phyloP scores from a whole-genome alignment of 129 eudicot species.

The Deinandra increscens region DNA sequence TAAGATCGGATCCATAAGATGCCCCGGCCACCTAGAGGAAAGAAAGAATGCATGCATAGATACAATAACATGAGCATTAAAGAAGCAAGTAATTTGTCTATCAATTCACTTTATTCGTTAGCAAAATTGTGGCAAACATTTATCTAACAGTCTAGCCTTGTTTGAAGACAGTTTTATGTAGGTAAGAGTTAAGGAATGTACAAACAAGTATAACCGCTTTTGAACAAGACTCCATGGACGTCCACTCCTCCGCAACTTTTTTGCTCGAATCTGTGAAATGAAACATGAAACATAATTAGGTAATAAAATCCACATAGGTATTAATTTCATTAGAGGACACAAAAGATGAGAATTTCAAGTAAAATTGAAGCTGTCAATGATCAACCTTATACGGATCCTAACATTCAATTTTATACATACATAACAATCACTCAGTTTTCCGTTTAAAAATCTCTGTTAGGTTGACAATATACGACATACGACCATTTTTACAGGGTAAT shows the following conservation, averaged over 20 bases:
- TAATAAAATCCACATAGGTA: not conserved
- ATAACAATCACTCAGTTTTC: not conserved
- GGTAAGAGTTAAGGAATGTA: constrained; percentile 67
- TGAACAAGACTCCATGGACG: constrained; percentile 38
- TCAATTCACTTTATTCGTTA: constrained; percentile 19
- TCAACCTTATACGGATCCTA: constrained; percentile 17
- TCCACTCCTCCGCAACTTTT: constrained; percentile 51
- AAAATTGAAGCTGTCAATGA: not conserved
- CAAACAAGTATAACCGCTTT: constrained; percentile 96
- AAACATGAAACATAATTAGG: constrained; percentile 17
- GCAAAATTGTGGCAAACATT: not conserved
- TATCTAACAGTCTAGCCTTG: constrained; percentile 14
- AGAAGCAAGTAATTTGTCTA: not conserved
- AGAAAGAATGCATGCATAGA: not conserved
- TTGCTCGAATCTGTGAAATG: constrained; percentile 52
- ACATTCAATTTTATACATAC: not conserved
- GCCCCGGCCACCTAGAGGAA: constrained; percentile 85
- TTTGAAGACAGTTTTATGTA: constrained; percentile 13
- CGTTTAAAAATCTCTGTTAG: not conserved
- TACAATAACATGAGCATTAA: constrained; percentile 9
- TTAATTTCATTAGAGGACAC: constrained; percentile 4
- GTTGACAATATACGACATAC: not conserved
- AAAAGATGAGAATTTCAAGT: constrained; percentile 6
- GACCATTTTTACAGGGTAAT: not conserved
- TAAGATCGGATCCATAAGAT: constrained; percentile 77